Base-by-base conservation (phyloP, 129 eudicot species). In the Flaveria ramosissima region DNA sequence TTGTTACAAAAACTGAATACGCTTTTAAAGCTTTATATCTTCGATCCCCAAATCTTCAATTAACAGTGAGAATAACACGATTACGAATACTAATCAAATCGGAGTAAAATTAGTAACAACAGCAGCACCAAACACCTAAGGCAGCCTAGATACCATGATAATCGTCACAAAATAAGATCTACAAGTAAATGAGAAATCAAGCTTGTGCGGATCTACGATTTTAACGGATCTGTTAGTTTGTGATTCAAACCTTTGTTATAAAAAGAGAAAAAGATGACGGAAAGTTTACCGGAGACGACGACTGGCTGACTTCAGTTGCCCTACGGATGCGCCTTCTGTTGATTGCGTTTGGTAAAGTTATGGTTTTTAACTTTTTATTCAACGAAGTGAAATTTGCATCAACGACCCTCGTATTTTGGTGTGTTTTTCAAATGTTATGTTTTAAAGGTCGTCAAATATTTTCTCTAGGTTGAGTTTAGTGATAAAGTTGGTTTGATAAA, bases 271-370 rank as follows among this genome's bases (percentile, higher is more conserved):
- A 9, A 32, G 41, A 56, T 46, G 77, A 57, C 77, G 82, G 74
- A 52, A 20, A 17, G 19, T 20, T 80, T 72, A 80, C 83, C 83
- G 83, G 83, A 80, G 53, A 72, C 71, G 78, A 80, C 56, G 74
- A 80, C 74, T 80, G 83, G 74, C 41, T 50, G 78, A 73, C 74
- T 72, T 65, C 23, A 72, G 61, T 79, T 72, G 74, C 69, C 83
- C 78, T 79, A 79, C 74, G 78, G 74, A 63, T 71, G 53, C 83
- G 74, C 47, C 12, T 60, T 47, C 41, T 68, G 43, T 56, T 56
- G 47, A 46, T 64, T 64, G 55, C 51, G 43, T 70, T 70, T 78
- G 62, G 77, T 69, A 17, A 69, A 78, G 51, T 78, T 51, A 48
- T 19, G 32, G 64, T 32, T 19, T 43, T 23, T 23, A 23, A 23